Evolutionary conservation across 345 rosid genomes (phyloP).

Genomic region (Melaleuca quinquenervia): DNA sequence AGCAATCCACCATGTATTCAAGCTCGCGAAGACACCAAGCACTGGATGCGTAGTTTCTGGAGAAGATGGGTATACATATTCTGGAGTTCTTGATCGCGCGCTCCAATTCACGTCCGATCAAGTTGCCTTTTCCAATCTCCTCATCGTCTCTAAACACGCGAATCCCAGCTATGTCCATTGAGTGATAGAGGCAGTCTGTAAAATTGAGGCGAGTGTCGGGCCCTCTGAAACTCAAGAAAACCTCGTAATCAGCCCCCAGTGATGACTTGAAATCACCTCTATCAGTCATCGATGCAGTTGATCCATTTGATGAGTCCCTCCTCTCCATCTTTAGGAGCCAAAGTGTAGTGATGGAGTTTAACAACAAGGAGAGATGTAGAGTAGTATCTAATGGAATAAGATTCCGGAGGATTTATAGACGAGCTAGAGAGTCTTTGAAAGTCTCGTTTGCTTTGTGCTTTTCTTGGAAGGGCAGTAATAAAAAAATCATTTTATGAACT

Average conservation of each 20-base stretch:
- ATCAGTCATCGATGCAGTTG: not conserved
- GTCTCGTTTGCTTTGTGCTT: too few species aligned
- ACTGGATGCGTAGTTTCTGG: not conserved
- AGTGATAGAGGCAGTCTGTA: not conserved
- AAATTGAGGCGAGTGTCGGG: not conserved
- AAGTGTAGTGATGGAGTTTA: not conserved
- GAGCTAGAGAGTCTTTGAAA: too few species aligned
- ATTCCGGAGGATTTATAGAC: too few species aligned
- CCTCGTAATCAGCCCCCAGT: not conserved
- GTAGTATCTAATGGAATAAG: not conserved
- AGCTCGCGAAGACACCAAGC: not conserved
- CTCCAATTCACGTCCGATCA: not conserved
- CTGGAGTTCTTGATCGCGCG: not conserved
- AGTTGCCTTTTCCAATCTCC: not conserved
- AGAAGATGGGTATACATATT: not conserved
- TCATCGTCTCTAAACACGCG: not conserved
- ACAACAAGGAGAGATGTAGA: not conserved
- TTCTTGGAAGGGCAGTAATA: too few species aligned
- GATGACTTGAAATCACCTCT: not conserved
- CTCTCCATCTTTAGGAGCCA: not conserved
- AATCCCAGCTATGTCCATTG: not conserved
- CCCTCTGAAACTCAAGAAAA: not conserved
- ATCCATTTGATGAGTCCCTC: not conserved
- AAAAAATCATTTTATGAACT: too few species aligned
- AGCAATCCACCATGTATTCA: too few species aligned